Conservation (phyloP, 1,284 basidiomycete species). For the Ustilago tritici region DNA sequence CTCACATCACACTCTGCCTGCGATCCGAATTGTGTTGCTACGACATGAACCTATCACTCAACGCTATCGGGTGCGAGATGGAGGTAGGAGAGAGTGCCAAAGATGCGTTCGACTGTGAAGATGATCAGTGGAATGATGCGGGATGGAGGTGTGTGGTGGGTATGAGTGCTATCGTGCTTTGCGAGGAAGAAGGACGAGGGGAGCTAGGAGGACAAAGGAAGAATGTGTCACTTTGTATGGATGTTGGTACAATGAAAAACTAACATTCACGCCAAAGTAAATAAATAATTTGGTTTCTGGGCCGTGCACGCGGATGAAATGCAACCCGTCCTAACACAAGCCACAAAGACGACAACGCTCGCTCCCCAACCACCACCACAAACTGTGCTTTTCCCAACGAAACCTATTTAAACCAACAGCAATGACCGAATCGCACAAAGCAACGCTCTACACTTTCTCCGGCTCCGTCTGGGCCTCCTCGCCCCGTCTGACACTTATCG, state of each 20-base stretch:
- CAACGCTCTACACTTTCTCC: conserved; percentile 57
- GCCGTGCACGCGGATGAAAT: neutral
- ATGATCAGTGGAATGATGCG: neutral
- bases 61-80: conserved; percentile 20
- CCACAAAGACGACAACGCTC: neutral
- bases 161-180: neutral
- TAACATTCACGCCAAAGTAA: too few species aligned
- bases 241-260: too few species aligned
- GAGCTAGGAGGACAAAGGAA: too few species aligned
- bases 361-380: neutral
- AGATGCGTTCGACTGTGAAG: conserved; percentile 20
- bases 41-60: neutral
- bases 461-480: conserved; percentile 59
- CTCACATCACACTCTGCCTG: neutral
- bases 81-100: conserved; percentile 30
- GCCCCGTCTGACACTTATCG: conserved; percentile 49
- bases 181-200: too few species aligned
- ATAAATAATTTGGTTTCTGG: neutral
- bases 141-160: neutral
- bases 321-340: neutral
- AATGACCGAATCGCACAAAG: conserved; percentile 49
- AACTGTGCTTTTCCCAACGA: neutral
- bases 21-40: neutral
- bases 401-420: too few species aligned
- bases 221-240: too few species aligned